Evolutionary conservation across 345 rosid genomes (phyloP), one percentile per base, ranked within the genome.

Genomic region (Lepidium africanum): DNA sequence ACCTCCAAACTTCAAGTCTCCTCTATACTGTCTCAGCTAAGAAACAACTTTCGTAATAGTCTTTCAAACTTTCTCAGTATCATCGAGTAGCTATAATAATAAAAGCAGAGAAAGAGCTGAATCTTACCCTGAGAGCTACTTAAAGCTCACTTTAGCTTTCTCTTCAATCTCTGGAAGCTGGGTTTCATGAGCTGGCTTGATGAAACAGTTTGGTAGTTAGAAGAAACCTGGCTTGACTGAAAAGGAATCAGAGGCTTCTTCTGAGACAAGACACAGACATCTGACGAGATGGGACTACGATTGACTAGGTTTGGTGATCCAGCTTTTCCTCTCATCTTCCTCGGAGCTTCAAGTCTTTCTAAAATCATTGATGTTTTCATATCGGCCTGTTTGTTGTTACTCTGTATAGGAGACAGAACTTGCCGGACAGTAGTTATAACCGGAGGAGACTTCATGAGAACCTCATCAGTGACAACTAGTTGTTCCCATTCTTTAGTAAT

Each of bases 401-500:
- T 80, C 63, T 85, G 76, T 63, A 63, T 2, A 52, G 85, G 73
- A 32, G 84, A 76, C 25, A 76, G 56, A 65, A 77, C 50, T 45
- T 55, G 58, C 41, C 62, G 70, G 68, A 35, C 38, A 66, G 86
- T 79, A 43, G 87, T 63, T 65, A 33, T 37, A 69, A 75, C 74
- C 25, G 81, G 63, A 40, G 85, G 80, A 75, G 71, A 62, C 72
- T 63, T 75, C 49, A 57, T 65, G 27, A 78, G 82, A 70, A 64
- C 65, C 21, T 81, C 69, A 25, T 81, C 96, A 49, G 55, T 80
- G 61, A 85, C 87, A 65, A 87, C 82, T 40, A 92, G 79, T 73
- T 81, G 91, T 72, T 90, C 95, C 98, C 98, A 87, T 82, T 92
- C 98, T 72, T 92, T 88, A 40, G 88, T 70, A 42, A 85, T 83